Percentiles rank a stretch among this genome's conserved stretches.
Conservation (phyloP, 192 early-diverging fungal species). For the Phycomyces blakesleeanus region DNA sequence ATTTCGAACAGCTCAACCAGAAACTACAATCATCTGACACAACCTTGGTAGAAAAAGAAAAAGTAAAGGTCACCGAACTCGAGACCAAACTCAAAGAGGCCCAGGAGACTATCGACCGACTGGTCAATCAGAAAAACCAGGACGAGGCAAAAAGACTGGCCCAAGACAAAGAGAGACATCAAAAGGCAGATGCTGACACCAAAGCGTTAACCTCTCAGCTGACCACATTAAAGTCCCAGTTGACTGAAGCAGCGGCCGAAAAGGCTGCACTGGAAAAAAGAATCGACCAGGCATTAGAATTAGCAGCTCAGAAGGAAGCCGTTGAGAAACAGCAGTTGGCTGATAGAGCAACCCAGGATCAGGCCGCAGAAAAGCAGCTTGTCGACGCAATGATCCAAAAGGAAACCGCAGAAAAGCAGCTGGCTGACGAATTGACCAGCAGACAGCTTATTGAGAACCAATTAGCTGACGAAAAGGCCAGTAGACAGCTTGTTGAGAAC, state of each 20-base stretch:
- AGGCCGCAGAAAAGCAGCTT: neutral
- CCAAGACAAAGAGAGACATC: neutral
- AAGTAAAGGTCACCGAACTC: no score
- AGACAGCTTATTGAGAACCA: neutral
- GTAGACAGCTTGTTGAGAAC: neutral
- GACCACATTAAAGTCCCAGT: no score
- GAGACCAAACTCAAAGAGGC: slow-evolving; percentile 3
- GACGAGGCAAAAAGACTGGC: neutral
- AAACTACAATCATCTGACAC: neutral
- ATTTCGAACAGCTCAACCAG: slow-evolving; percentile 2
- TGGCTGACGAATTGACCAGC: neutral
- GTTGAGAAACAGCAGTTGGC: no score
- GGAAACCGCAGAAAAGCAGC: neutral
- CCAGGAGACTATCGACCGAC: neutral
- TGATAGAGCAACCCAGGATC: no score
- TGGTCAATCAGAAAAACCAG: neutral
- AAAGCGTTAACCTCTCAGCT: no score
- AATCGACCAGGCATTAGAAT: no score
- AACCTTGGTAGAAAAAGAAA: slow-evolving; percentile 1
- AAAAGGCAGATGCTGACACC: no score
- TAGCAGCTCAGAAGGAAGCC: no score
- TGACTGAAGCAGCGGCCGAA: no score
- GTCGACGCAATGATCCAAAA: neutral
- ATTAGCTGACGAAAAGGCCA: neutral
- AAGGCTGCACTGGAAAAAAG: no score